Evolutionary conservation across 2,329 filamentous ascomycete species (phyloP), one percentile per base, ranked within the genome.

Genomic region (Gremmenia infestans): DNA sequence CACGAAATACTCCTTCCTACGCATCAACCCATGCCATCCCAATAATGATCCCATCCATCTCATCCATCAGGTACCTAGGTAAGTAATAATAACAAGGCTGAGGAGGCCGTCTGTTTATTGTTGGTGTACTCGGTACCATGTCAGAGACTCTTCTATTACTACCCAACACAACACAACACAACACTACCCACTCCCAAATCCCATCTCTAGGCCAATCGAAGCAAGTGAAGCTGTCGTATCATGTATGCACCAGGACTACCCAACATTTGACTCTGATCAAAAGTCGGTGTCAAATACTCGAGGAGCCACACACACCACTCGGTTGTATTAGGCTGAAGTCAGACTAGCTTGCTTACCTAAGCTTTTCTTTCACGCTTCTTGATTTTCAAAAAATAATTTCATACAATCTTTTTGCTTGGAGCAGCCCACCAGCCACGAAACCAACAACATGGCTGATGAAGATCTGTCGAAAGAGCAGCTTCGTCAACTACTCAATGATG

Each of bases 381-480:
- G 9, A 28, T 39, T 39, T 39, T 39, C 37, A 5, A 39, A 37
- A 28, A 28, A 9, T 9, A 28, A 28, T 9, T 28, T 2, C 28
- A 8, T 28, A 28, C 28, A 28, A 9, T 28, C 1, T 28, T 28
- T 28, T 28, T 1, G 28, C 28, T 28, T 28, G 2, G 28, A 28
- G 28, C 8, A 28, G 28, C 28, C 8, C 28, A 28, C 8, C 28
- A 47, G 23, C 48, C 19, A 5, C 4, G n/a, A 45, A 22, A 47
- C 23, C 12, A 51, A 14, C 40, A 62, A 32, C 39, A 69, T 68
- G 64, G 61, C 62, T 15, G 67, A 67, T 43, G 73, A 77, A 52
- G 76, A 79, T 52, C 72, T 87, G 59, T 81, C 79, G 39, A 83
- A 88, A 68, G 79, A 82, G 61, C 80, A 87, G 67, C 80, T 89